A percentile compares a stretch with the other conserved stretches of the same genome.
Evolutionary conservation across 805 yeast species (phyloP).

Genomic region (Schizosaccharomyces lindneri): DNA sequence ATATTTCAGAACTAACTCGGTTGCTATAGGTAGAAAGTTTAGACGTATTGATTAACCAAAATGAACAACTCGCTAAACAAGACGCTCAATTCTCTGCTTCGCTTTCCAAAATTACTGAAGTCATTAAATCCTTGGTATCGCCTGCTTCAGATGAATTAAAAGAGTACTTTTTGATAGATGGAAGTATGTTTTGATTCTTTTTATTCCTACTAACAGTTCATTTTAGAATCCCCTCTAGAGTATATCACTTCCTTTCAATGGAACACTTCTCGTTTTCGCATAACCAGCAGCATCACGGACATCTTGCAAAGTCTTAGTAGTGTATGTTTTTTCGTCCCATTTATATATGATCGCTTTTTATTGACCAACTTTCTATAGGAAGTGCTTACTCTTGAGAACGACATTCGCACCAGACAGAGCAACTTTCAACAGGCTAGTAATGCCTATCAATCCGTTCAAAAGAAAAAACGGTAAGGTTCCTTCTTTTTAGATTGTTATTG

Average conservation of each 20-base stretch:
- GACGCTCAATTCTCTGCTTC: slow-evolving; percentile 56
- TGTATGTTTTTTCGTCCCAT: slow-evolving; percentile 1
- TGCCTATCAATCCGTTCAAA: slow-evolving; percentile 63
- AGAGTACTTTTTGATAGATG: slow-evolving; percentile 27
- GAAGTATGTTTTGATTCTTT: slow-evolving; percentile 11
- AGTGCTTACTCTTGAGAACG: slow-evolving; percentile 61
- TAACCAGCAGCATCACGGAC: slow-evolving; percentile 60
- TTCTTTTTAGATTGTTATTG: background rate
- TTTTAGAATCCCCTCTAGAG: slow-evolving; percentile 12
- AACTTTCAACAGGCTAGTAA: slow-evolving; percentile 63
- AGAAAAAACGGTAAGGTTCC: slow-evolving; percentile 38
- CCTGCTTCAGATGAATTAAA: slow-evolving; percentile 19
- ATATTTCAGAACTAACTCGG: no score
- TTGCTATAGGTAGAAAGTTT: slow-evolving; percentile 82
- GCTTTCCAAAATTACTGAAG: slow-evolving; percentile 52
- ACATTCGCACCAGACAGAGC: slow-evolving; percentile 52
- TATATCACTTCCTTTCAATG: slow-evolving; percentile 58
- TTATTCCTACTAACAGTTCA: background rate
- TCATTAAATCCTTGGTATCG: slow-evolving; percentile 27
- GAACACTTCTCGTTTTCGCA: slow-evolving; percentile 68
- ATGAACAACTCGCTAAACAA: slow-evolving; percentile 64
- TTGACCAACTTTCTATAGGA: slow-evolving; percentile 17
- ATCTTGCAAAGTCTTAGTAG: slow-evolving; percentile 42
- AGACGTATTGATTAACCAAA: slow-evolving; percentile 70
- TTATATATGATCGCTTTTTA: no score